Evolutionary conservation across 2,329 filamentous ascomycete species (phyloP).

Genomic region (Alternaria gansuensis): DNA sequence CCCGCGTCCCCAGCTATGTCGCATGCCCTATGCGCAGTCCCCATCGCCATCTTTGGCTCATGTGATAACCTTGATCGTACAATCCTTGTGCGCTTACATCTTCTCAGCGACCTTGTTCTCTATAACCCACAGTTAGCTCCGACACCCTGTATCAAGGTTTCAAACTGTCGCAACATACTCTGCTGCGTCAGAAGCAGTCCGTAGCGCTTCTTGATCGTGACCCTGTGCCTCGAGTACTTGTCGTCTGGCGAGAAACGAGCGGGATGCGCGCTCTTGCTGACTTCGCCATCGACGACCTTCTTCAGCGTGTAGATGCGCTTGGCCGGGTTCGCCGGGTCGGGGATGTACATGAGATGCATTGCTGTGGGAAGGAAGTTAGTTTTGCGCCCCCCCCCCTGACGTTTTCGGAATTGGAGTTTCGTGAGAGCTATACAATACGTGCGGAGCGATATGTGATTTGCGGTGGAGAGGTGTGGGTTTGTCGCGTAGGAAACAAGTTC

Average conservation of each 20-base stretch:
- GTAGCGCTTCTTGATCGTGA: constrained; percentile 94
- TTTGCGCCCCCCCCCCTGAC: constrained; percentile 11
- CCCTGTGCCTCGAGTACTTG: constrained; percentile 94
- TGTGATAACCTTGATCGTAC: not conserved
- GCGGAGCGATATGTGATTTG: constrained; percentile 7
- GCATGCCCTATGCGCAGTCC: too few relatives aligned
- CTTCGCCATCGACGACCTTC: constrained; percentile 81
- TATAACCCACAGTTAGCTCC: constrained; percentile 17
- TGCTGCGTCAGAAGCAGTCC: constrained; percentile 86
- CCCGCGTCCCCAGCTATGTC: not conserved
- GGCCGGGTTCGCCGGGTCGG: constrained; percentile 72
- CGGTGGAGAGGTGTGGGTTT: not conserved
- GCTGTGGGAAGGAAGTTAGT: constrained; percentile 29
- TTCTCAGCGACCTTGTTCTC: constrained; percentile 43
- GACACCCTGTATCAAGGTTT: too few relatives aligned
- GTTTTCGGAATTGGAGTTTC: constrained; percentile 6
- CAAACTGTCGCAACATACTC: constrained; percentile 51
- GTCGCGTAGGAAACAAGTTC: constrained; percentile 15
- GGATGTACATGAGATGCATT: constrained; percentile 88
- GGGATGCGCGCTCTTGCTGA: constrained; percentile 95
- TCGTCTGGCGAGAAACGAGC: constrained; percentile 97
- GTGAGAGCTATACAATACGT: not conserved
- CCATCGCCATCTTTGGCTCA: not conserved
- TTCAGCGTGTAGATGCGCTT: constrained; percentile 95
- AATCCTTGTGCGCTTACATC: not conserved